Percentiles rank a stretch among this genome's conserved stretches.
Conservation (phyloP, 2,329 filamentous ascomycete genomes). For the Xylariaceae sp. region DNA sequence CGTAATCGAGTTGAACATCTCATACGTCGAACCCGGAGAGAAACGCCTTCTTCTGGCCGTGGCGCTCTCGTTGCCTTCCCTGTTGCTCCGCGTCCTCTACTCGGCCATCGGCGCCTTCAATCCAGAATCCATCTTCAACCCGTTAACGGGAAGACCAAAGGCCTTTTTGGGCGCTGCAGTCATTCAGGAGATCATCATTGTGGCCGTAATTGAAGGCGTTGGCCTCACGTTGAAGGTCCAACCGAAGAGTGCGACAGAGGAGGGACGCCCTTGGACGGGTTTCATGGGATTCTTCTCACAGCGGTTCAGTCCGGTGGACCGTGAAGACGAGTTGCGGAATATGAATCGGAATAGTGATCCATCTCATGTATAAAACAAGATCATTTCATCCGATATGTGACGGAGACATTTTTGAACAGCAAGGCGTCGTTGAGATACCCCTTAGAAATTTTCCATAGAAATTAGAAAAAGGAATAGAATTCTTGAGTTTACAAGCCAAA, state of each 20-base stretch:
- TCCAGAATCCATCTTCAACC: slow-evolving; percentile 39
- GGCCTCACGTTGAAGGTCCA: slow-evolving; percentile 37
- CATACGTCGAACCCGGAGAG: slow-evolving; percentile 39
- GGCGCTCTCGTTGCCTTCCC: slow-evolving; percentile 41
- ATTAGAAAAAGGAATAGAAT: too few relatives aligned
- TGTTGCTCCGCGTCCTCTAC: slow-evolving; percentile 47
- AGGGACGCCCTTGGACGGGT: too few relatives aligned
- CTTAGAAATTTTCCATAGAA: too few relatives aligned
- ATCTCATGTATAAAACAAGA: background rate
- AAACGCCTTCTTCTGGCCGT: slow-evolving; percentile 42
- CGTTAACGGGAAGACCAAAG: slow-evolving; percentile 35
- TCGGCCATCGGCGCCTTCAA: slow-evolving; percentile 40
- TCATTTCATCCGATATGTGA: background rate
- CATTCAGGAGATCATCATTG: slow-evolving; percentile 46
- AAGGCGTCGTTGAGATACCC: too few relatives aligned
- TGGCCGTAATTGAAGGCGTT: slow-evolving; percentile 38
- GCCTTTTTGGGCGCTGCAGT: slow-evolving; percentile 43
- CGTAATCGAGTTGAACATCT: slow-evolving; percentile 30
- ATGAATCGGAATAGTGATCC: background rate
- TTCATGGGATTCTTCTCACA: background rate
- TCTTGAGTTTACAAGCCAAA: too few relatives aligned
- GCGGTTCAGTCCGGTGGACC: background rate
- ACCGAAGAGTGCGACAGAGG: slow-evolving; percentile 6
- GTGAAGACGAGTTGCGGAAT: background rate
- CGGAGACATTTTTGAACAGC: too few relatives aligned